phyloP scores from a whole-genome alignment of 2,329 filamentous ascomycete genomes.

The Colletotrichum endophyticum region DNA sequence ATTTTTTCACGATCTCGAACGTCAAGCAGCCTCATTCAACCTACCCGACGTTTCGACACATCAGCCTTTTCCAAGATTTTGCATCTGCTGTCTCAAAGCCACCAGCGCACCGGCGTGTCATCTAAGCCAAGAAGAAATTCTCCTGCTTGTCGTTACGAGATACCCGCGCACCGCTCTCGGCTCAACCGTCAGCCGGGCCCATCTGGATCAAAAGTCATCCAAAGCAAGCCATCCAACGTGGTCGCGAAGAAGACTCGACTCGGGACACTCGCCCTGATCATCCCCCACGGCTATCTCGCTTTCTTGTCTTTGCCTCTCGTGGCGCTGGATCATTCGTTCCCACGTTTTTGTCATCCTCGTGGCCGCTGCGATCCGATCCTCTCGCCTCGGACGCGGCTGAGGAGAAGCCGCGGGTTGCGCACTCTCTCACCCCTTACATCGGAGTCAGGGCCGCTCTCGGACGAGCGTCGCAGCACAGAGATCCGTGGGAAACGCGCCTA shows the following conservation, averaged over 20 bases:
- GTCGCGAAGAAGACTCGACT: conserved; percentile 5
- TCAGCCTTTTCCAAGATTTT: background rate
- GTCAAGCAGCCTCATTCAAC: background rate
- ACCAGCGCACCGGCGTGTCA: background rate
- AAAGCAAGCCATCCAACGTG: conserved; percentile 7
- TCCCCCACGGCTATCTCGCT: background rate
- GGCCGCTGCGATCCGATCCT: background rate
- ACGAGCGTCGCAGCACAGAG: background rate
- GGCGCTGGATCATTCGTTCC: background rate
- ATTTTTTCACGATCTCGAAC: conserved; percentile 15
- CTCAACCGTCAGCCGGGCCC: background rate
- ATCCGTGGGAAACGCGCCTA: background rate
- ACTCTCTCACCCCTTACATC: background rate
- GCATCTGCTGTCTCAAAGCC: background rate
- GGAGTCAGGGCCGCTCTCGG: conserved; percentile 1
- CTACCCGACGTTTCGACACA: background rate
- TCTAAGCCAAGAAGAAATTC: background rate
- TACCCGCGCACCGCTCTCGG: background rate
- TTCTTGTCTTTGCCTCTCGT: background rate
- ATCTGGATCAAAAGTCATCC: background rate
- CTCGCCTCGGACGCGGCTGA: background rate
- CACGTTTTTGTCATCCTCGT: background rate
- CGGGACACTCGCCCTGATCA: background rate
- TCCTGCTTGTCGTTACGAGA: background rate
- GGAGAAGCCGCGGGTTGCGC: background rate